Conservation (phyloP, 768 basidiomycete species). For the Kwoniella mangroviensis region DNA sequence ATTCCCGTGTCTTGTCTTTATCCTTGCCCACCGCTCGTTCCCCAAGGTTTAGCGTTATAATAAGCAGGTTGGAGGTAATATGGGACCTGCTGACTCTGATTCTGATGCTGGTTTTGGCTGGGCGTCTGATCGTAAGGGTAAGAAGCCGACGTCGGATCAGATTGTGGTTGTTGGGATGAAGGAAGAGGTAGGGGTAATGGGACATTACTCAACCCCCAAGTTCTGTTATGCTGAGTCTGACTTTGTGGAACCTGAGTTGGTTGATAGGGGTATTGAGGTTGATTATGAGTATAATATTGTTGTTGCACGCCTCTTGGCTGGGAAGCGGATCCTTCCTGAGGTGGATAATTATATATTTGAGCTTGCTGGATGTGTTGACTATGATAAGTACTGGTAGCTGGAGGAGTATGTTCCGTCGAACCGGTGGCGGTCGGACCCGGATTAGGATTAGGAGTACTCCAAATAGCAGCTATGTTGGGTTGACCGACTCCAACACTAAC, state of each 20-base stretch:
- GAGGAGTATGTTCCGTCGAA: background rate
- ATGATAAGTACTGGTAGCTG: background rate
- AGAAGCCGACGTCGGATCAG: background rate
- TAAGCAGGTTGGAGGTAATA: constrained; percentile 23
- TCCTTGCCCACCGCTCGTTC: background rate
- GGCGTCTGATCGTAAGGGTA: constrained; percentile 5
- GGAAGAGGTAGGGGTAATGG: constrained; percentile 2
- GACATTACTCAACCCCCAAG: constrained; percentile 9
- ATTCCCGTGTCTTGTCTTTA: background rate
- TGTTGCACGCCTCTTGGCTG: background rate
- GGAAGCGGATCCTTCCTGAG: background rate
- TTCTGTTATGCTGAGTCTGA: background rate
- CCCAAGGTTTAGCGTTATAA: background rate
- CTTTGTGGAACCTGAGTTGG: background rate
- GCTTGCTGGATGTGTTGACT: background rate
- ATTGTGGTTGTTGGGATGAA: background rate
- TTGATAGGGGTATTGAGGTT: constrained; percentile 3
- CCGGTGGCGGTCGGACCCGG: background rate
- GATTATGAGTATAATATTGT: background rate
- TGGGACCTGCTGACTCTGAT: constrained; percentile 6
- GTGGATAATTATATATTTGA: no score
- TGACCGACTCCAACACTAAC: background rate
- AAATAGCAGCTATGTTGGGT: constrained; percentile 17
- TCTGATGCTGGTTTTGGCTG: background rate
- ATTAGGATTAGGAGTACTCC: constrained; percentile 2